Percentiles rank a stretch among this genome's conserved stretches.
phyloP scores from a whole-genome alignment of 805 yeast species.

The Saccharomycopsis schoenii region DNA sequence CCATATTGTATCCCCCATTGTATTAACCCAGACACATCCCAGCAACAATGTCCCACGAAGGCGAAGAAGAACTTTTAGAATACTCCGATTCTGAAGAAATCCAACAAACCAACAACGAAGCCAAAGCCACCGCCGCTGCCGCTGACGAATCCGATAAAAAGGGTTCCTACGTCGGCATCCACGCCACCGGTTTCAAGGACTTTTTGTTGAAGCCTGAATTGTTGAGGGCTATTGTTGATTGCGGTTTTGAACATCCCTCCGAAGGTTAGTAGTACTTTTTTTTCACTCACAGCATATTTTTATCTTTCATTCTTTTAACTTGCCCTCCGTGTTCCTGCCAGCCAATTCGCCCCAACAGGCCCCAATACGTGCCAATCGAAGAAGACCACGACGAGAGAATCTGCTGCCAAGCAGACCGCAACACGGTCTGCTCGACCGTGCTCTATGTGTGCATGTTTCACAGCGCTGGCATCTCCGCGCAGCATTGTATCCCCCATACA shows the following conservation, averaged over 20 bases:
- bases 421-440: no score
- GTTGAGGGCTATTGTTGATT: constrained; percentile 94
- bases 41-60: constrained; percentile 76
- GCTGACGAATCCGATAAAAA: constrained; percentile 69
- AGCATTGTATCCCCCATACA: no score
- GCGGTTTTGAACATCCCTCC: constrained; percentile 99
- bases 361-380: no score
- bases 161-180: constrained; percentile 97
- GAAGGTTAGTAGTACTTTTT: constrained; percentile 69
- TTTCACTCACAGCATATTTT: not conserved
- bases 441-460: no score
- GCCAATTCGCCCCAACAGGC: no score
- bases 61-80: constrained; percentile 98
- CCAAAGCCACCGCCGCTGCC: constrained; percentile 34
- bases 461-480: no score
- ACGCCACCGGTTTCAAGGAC: constrained; percentile 97
- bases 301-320: not conserved
- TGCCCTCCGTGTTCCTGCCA: no score
- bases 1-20: no score
- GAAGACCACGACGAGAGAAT: no score
- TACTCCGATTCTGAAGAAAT: constrained; percentile 98
- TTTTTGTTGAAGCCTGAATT: constrained; percentile 93
- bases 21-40: no score
- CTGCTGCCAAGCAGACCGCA: no score
- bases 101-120: constrained; percentile 49